Base-by-base conservation (phyloP, 192 early-diverging fungal species). In the Diversispora eburnea region DNA sequence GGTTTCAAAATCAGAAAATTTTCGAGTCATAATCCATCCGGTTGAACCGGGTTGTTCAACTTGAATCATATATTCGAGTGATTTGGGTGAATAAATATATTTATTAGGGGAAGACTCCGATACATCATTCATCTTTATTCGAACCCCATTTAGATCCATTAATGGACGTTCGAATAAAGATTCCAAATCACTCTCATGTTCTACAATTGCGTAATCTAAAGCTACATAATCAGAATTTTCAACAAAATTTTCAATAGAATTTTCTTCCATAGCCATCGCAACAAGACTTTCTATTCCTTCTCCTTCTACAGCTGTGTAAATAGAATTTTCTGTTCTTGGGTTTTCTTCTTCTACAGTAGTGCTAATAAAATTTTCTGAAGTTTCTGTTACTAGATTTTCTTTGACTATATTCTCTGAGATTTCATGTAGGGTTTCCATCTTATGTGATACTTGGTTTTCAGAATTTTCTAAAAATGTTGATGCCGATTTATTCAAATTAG, bases 1-100 rank as follows among this genome's bases (percentile, higher is more conserved):
- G 33, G 22, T 41, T 42, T 69, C 67, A 69, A 69, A 69, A 43
- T 69, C 67, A 17, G 5, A 9, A 56, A 55, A 69, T 9, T 52
- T 69, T 55, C 67, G 33, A 41, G 67, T 69, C 67, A 69, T 69
- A 55, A 69, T 69, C 67, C 67, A 69, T 42, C 67, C 67, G 4
- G 67, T 54, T 15, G 67, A 69, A 42, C 67, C 67, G 39, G 67
- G 67, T 69, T 69, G 67, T 51, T 69, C 67, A 52, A 69, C 67
- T 69, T 69, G 51, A n/a, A 69, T 69, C 67, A 69, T 69, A 46
- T 69, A 69, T 12, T 19, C 17, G 4, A 54, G 41, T n/a, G 48
- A 55, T 56, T 69, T 69, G 17, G 48, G 52, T 19, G 17, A 56
- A 69, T 42, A 56, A 55, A 69, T 69, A 41, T n/a, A 19, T 41